These are phyloP conservation scores for Termitomyces sp. DNA, from an alignment of 768 basidiomycete species.

Conservation along the genomic window DNA sequence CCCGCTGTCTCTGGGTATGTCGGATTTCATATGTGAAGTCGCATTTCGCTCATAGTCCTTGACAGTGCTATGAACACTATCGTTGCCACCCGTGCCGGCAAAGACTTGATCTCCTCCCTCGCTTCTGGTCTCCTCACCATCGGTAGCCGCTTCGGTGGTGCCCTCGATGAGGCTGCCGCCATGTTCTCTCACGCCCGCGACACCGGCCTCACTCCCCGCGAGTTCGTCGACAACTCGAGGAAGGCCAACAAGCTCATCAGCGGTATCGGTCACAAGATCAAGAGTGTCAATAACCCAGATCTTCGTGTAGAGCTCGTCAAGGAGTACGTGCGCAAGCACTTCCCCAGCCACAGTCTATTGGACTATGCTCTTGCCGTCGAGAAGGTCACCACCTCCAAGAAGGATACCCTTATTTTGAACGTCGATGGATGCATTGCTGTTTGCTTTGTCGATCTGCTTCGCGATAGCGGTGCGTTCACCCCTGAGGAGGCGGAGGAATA, in stretches of 20 bases:
- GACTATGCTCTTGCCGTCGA: slow-evolving; percentile 97
- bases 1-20: slow-evolving; percentile 82
- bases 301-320: slow-evolving; percentile 90
- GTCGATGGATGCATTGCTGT: slow-evolving; percentile 95
- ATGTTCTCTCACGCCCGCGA: slow-evolving; percentile 95
- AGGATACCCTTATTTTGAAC: slow-evolving; percentile 96
- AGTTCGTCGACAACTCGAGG: slow-evolving; percentile 92
- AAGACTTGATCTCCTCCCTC: slow-evolving; percentile 95
- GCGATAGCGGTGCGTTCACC: slow-evolving; percentile 91
- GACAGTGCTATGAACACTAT: slow-evolving; percentile 95
- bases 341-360: slow-evolving; percentile 89
- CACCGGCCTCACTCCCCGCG: slow-evolving; percentile 91
- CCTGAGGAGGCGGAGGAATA: slow-evolving; percentile 96
- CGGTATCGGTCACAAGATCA: slow-evolving; percentile 99
- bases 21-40: slow-evolving; percentile 10
- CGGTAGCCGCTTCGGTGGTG: slow-evolving; percentile 97
- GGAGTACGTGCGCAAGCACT: slow-evolving; percentile 92
- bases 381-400: slow-evolving; percentile 96
- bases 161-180: slow-evolving; percentile 91
- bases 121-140: slow-evolving; percentile 96
- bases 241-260: slow-evolving; percentile 95
- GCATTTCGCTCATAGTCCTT: slow-evolving; percentile 8
- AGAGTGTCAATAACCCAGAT: slow-evolving; percentile 96
- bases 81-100: slow-evolving; percentile 98
- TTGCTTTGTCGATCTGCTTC: slow-evolving; percentile 92